Percentiles rank a stretch among this genome's conserved stretches.
Conservation (phyloP, 306 rosid species). For the Lathyrus tuberosus region DNA sequence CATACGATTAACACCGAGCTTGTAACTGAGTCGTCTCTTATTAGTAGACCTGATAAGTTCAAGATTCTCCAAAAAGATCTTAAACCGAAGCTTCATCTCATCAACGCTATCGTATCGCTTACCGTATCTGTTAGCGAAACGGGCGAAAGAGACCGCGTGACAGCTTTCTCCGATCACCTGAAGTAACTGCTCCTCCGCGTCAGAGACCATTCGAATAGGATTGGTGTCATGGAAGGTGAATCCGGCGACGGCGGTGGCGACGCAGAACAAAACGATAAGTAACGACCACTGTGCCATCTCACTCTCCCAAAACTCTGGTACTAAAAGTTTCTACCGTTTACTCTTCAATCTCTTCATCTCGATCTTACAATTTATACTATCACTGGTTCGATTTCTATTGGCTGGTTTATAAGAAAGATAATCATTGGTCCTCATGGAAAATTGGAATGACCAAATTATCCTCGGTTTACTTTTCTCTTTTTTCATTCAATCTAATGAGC, state of each 20-base stretch:
- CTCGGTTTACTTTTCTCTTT: neutral
- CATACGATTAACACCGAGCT: slow-evolving; percentile 80
- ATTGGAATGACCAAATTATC: slow-evolving; percentile 18
- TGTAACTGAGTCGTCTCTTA: slow-evolving; percentile 60
- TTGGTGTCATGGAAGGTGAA: slow-evolving; percentile 73
- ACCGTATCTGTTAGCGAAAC: slow-evolving; percentile 66
- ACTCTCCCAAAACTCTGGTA: neutral
- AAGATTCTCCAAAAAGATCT: slow-evolving; percentile 67
- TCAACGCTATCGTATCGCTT: slow-evolving; percentile 67
- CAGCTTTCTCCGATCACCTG: slow-evolving; percentile 61
- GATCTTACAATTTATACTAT: neutral
- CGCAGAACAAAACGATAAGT: slow-evolving; percentile 43
- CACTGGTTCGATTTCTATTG: neutral
- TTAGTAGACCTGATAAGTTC: slow-evolving; percentile 70
- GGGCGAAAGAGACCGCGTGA: slow-evolving; percentile 70
- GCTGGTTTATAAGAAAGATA: neutral
- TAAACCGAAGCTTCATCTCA: slow-evolving; percentile 71
- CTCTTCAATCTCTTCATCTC: neutral
- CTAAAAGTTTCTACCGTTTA: neutral
- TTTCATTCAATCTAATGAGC: too few relatives aligned
- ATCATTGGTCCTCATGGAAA: neutral
- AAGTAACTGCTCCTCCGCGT: slow-evolving; percentile 55
- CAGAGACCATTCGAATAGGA: slow-evolving; percentile 67
- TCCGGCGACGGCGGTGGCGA: slow-evolving; percentile 29
- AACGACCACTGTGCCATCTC: slow-evolving; percentile 59